Percentiles rank a stretch among this genome's conserved stretches.
Conservation (phyloP, 768 basidiomycete genomes). For the Hydnum rufescens region DNA sequence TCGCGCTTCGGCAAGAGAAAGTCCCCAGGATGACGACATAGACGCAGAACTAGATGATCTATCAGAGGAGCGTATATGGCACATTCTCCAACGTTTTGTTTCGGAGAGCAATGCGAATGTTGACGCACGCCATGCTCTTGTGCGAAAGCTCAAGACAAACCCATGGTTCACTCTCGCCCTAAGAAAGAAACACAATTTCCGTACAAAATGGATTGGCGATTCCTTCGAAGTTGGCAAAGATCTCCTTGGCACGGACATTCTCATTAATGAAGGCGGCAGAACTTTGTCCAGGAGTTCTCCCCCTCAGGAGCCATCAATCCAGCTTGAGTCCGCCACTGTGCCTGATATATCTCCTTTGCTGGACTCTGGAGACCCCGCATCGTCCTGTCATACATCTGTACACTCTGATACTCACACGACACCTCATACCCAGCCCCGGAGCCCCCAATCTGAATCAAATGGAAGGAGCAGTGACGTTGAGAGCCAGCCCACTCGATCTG, state of each 20-base stretch:
- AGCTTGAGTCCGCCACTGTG: not conserved
- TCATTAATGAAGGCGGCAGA: not conserved
- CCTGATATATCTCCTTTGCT: not conserved
- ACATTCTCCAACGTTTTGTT: not conserved
- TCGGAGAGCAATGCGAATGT: slow-evolving; percentile 26
- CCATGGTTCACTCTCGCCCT: slow-evolving; percentile 24
- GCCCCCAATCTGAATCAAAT: too few relatives aligned
- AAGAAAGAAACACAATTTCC: slow-evolving; percentile 14
- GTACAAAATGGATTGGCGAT: slow-evolving; percentile 39
- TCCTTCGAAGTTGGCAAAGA: slow-evolving; percentile 54
- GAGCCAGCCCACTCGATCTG: too few relatives aligned
- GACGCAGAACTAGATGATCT: slow-evolving; percentile 21
- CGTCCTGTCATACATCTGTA: not conserved
- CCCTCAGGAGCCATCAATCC: not conserved
- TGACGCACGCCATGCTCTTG: slow-evolving; percentile 34
- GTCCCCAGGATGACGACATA: slow-evolving; percentile 2
- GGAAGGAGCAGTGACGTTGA: too few relatives aligned
- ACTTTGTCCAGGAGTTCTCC: not conserved
- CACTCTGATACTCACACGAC: slow-evolving; percentile 32
- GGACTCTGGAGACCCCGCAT: not conserved
- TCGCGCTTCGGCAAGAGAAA: not conserved
- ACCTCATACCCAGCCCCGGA: slow-evolving; percentile 46
- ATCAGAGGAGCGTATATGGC: not conserved
- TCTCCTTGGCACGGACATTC: slow-evolving; percentile 30
- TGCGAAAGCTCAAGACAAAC: slow-evolving; percentile 39